phyloP scores from a whole-genome alignment of 2,329 filamentous ascomycete species.

The Pseudocercospora fuligena region DNA sequence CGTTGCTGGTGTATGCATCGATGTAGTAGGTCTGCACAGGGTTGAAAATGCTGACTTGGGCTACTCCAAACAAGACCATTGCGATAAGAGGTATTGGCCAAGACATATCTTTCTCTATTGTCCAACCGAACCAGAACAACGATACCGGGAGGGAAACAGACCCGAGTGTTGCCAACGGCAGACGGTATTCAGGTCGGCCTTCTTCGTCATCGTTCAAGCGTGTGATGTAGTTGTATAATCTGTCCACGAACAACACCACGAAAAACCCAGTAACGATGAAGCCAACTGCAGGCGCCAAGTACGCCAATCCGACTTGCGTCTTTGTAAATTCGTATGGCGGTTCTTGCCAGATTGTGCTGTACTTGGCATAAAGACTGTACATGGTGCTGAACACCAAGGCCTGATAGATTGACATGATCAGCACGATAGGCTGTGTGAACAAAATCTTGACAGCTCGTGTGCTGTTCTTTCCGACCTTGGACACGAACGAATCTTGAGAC shows the following conservation, averaged over 20 bases:
- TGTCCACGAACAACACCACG: slow-evolving; percentile 52
- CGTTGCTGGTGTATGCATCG: slow-evolving; percentile 55
- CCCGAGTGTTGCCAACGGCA: slow-evolving; percentile 52
- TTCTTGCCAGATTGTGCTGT: slow-evolving; percentile 26
- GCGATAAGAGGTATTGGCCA: slow-evolving; percentile 48
- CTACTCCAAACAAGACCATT: slow-evolving; percentile 55
- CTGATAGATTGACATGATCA: slow-evolving; percentile 52
- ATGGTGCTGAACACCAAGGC: slow-evolving; percentile 52
- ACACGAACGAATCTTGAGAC: slow-evolving; percentile 42
- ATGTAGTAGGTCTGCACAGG: slow-evolving; percentile 60
- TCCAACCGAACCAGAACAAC: slow-evolving; percentile 51
- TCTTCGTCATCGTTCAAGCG: slow-evolving; percentile 45
- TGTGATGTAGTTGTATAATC: slow-evolving; percentile 50
- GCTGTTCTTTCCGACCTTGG: slow-evolving; percentile 44
- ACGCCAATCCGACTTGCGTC: slow-evolving; percentile 49
- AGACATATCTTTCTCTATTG: slow-evolving; percentile 45
- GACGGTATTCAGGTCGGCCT: slow-evolving; percentile 48
- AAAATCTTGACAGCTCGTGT: slow-evolving; percentile 49
- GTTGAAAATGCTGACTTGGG: slow-evolving; percentile 59
- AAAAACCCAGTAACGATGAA: slow-evolving; percentile 50
- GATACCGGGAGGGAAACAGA: slow-evolving; percentile 49
- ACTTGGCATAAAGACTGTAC: slow-evolving; percentile 49
- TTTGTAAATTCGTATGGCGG: slow-evolving; percentile 48
- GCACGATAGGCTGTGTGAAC: slow-evolving; percentile 48
- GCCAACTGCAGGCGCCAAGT: slow-evolving; percentile 48